Conservation (phyloP, 1,284 basidiomycete species). For the Sphaerobolus stellatus region DNA sequence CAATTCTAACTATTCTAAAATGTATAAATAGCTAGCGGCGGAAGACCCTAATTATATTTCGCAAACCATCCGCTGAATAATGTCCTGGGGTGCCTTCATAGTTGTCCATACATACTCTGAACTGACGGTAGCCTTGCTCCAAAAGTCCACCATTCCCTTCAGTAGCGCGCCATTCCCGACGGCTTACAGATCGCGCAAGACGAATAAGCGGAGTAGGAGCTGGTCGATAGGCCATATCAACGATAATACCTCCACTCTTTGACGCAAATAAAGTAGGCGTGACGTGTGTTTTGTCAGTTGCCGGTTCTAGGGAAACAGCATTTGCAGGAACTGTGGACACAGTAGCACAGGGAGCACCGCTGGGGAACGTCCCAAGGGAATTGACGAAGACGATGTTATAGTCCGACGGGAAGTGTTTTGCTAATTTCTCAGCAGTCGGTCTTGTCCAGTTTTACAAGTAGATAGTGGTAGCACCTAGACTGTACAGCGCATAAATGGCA, state of each 20-base stretch:
- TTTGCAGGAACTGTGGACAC: constrained; percentile 84
- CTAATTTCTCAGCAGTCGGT: constrained; percentile 69
- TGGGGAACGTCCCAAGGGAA: constrained; percentile 54
- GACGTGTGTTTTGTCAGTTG: constrained; percentile 46
- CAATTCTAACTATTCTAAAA: no score
- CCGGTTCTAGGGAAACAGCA: constrained; percentile 49
- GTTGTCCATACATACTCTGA: constrained; percentile 81
- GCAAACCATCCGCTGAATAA: constrained; percentile 37
- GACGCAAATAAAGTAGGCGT: constrained; percentile 35
- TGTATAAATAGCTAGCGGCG: no score
- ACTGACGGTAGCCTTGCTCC: constrained; percentile 86
- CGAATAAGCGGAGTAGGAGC: constrained; percentile 67
- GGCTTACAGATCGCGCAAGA: constrained; percentile 48
- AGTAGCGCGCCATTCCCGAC: constrained; percentile 68
- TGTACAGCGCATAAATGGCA: constrained; percentile 83
- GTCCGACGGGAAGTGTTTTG: constrained; percentile 59
- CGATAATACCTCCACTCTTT: constrained; percentile 58
- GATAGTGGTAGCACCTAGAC: constrained; percentile 66
- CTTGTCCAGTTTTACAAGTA: constrained; percentile 85
- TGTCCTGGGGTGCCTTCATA: constrained; percentile 38
- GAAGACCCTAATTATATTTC: no score
- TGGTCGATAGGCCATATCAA: constrained; percentile 93
- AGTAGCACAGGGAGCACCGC: constrained; percentile 64
- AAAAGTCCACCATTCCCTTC: constrained; percentile 82
- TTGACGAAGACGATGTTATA: constrained; percentile 64